Conservation (phyloP, 768 basidiomycete species). For the Leccinum aurantiacum region DNA sequence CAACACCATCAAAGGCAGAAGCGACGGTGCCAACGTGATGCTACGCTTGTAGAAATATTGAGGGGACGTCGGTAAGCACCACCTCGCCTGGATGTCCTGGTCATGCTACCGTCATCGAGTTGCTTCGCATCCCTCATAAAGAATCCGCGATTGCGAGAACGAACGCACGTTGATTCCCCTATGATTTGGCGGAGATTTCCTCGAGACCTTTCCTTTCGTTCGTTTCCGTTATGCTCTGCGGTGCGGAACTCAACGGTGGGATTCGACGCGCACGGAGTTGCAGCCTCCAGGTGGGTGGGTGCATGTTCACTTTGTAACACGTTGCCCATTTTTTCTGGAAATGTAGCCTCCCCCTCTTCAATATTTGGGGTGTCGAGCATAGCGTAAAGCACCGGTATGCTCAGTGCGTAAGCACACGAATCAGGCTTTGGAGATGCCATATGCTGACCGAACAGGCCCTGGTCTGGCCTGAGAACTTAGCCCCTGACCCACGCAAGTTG, state of each 20-base stretch:
- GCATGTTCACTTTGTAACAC: constrained; percentile 26
- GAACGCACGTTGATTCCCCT: constrained; percentile 19
- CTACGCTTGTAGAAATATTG: constrained; percentile 27
- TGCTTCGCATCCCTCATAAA: constrained; percentile 20
- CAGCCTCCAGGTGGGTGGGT: constrained; percentile 25
- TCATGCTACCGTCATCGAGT: constrained; percentile 7
- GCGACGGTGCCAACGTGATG: constrained; percentile 30
- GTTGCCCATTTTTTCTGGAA: constrained; percentile 30
- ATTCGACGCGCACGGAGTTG: constrained; percentile 19
- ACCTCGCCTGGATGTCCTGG: constrained; percentile 12
- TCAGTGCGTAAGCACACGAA: constrained; percentile 18
- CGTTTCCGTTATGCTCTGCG: constrained; percentile 25
- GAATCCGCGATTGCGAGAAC: constrained; percentile 23
- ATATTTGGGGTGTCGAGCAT: constrained; percentile 14
- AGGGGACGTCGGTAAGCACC: constrained; percentile 24
- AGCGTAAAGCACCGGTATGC: constrained; percentile 22
- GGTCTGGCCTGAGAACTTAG: constrained; percentile 12
- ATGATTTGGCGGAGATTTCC: constrained; percentile 27
- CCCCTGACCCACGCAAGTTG: constrained; percentile 29
- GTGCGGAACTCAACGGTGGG: constrained; percentile 15
- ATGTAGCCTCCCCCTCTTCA: constrained; percentile 6
- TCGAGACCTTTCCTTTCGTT: constrained; percentile 12
- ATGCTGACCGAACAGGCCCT: constrained; percentile 7
- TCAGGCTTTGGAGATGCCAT: constrained; percentile 17
- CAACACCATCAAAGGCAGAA: constrained; percentile 26